Base-by-base conservation (phyloP, 352 stramenopile species). In the Phytophthora kernoviae region DNA sequence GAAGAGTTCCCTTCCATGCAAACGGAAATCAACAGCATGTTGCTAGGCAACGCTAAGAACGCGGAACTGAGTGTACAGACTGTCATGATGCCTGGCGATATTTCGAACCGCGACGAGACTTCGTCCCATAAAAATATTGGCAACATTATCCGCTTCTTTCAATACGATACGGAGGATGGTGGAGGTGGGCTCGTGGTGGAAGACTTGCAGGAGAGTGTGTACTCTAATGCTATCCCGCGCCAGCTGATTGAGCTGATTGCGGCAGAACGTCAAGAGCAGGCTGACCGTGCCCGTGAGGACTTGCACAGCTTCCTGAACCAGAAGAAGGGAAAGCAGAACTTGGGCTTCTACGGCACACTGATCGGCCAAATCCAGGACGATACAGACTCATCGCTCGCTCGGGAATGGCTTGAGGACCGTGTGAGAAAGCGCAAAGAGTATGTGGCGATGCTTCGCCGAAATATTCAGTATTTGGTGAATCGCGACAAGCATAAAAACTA, bases 401-500 rank as follows among this genome's bases (percentile, higher is more conserved):
- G 84, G 14, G 77, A 90, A 42, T 96, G 87, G 87, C 79, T 96
- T 9, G 85, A 96, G 44, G 78, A 77, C 18, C 83, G 87, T 40
- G 53, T 96, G 12, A 77, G 87, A 50, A 84, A 88, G 51, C 78
- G 85, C 9, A 90, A 91, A 24, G 85, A 94, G 32, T 96, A 96
- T 59, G 70, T 96, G n/a, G 54, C 81, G 6, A 73, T 90, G 62
- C 58, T 94, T 5, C 81, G 84, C 2, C 86, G 91, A 61, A 93
- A 94, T 43, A 90, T 93, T 30, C 87, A 96, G 55, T 91, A 90
- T 34, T 48, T 93, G 22, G 85, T 96, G 26, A 91, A 93, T 39
- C 85, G 85, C 17, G 85, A 94, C 68, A 94, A 94, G 53, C 80
- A 96, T 77, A 94, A 94, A 48, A 78, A 87, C 46, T 94, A 94